Conservation (phyloP, 1,284 basidiomycete genomes). For the Cutaneotrichosporon mucoides region DNA sequence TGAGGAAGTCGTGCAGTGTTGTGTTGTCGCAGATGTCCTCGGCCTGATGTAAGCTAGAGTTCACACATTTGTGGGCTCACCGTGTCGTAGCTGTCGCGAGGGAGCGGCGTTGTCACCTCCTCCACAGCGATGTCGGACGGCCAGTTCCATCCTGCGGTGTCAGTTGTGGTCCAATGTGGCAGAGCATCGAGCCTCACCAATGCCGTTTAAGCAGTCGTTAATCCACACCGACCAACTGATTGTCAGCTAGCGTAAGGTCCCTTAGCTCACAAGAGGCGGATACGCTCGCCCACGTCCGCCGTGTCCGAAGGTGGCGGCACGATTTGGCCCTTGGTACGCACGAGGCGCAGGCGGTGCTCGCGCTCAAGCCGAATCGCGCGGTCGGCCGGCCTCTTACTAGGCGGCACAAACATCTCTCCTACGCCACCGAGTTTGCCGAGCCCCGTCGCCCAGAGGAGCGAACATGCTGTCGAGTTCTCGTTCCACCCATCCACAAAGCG, state of each 20-base stretch:
- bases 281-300: constrained; percentile 33
- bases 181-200: constrained; percentile 11
- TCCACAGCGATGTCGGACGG: constrained; percentile 25
- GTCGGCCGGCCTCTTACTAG: not conserved
- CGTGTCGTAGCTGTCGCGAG: constrained; percentile 31
- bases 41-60: not conserved
- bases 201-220: constrained; percentile 14
- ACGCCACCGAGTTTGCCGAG: constrained; percentile 33
- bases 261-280: constrained; percentile 40
- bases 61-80: not conserved
- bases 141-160: constrained; percentile 5
- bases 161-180: not conserved
- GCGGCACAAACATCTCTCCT: constrained; percentile 23
- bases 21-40: constrained; percentile 24
- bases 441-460: constrained; percentile 30
- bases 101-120: constrained; percentile 46
- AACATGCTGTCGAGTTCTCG: constrained; percentile 22
- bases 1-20: constrained; percentile 26
- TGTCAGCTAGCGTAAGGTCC: not conserved
- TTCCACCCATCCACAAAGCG: constrained; percentile 41
- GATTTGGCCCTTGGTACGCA: constrained; percentile 28
- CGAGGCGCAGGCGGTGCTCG: constrained; percentile 21
- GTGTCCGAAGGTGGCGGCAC: constrained; percentile 19
- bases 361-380: constrained; percentile 16
- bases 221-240: constrained; percentile 40